Conservation (phyloP, 306 rosid species). For the Acacia crassicarpa region DNA sequence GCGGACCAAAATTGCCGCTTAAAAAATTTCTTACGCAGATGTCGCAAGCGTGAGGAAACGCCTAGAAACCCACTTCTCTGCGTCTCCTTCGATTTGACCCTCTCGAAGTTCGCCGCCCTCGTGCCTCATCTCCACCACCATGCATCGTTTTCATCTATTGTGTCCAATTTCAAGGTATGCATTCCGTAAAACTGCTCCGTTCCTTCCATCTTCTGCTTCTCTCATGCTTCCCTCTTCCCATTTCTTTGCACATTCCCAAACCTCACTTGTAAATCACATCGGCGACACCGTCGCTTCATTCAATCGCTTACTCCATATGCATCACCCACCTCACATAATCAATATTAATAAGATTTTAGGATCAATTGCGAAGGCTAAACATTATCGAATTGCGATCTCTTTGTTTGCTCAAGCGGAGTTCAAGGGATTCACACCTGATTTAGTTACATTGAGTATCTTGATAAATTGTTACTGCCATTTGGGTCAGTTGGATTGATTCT, state of each 20-base stretch:
- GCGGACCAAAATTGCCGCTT: too few relatives aligned
- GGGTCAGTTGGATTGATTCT: too few relatives aligned
- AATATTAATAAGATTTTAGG: neutral
- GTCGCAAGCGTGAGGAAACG: too few relatives aligned
- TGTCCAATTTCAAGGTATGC: too few relatives aligned
- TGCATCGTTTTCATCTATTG: neutral
- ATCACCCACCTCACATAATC: neutral
- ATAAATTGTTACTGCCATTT: too few relatives aligned
- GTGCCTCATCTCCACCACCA: too few relatives aligned
- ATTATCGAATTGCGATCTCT: neutral
- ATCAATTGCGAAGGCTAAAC: neutral
- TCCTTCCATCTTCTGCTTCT: neutral
- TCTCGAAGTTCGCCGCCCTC: too few relatives aligned
- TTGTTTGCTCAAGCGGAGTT: neutral
- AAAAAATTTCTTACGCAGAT: too few relatives aligned
- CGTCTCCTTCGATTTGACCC: too few relatives aligned
- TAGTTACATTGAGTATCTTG: too few relatives aligned
- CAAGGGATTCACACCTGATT: too few relatives aligned
- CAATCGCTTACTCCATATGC: neutral
- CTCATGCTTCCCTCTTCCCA: neutral
- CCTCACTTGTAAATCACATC: neutral
- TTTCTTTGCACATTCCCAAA: neutral
- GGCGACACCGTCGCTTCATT: neutral
- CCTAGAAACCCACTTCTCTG: too few relatives aligned
- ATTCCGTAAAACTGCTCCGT: neutral